phyloP scores from a whole-genome alignment of 139 green algal genomes.

The Ulvella scutata region DNA sequence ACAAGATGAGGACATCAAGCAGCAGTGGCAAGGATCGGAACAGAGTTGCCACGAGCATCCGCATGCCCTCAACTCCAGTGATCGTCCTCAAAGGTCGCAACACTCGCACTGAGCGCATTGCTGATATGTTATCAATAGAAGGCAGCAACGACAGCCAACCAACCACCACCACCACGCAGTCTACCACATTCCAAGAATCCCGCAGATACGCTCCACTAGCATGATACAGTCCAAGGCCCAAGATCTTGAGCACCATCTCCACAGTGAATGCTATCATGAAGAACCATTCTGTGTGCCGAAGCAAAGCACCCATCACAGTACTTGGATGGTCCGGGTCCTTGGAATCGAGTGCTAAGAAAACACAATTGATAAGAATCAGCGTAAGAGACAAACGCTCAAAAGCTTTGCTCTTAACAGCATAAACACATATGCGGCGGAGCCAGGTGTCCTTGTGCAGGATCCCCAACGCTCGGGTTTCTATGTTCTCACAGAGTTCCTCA shows the following conservation, averaged over 20 bases:
- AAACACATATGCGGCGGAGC: background rate
- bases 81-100: conserved; percentile 52
- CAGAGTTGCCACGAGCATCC: conserved; percentile 46
- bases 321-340: conserved; percentile 13
- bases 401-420: conserved; percentile 6
- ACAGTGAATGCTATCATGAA: conserved; percentile 35
- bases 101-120: conserved; percentile 41
- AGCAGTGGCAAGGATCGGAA: conserved; percentile 50
- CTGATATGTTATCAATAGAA: conserved; percentile 27
- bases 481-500: background rate
- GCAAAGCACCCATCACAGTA: background rate
- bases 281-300: conserved; percentile 16
- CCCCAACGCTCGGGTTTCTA: background rate
- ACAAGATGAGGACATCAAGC: conserved; percentile 47
- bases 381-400: conserved; percentile 23
- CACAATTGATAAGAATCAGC: conserved; percentile 28
- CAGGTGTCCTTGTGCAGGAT: background rate
- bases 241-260: conserved; percentile 44
- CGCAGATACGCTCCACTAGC: conserved; percentile 27
- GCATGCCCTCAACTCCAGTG: conserved; percentile 27
- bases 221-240: conserved; percentile 16
- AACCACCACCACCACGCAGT: conserved; percentile 32
- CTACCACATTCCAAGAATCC: conserved; percentile 41
- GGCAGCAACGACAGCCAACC: conserved; percentile 18
- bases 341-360: conserved; percentile 18